Evolutionary conservation across 805 yeast species (phyloP).

Genomic region (Scheffersomyces stipitis): DNA sequence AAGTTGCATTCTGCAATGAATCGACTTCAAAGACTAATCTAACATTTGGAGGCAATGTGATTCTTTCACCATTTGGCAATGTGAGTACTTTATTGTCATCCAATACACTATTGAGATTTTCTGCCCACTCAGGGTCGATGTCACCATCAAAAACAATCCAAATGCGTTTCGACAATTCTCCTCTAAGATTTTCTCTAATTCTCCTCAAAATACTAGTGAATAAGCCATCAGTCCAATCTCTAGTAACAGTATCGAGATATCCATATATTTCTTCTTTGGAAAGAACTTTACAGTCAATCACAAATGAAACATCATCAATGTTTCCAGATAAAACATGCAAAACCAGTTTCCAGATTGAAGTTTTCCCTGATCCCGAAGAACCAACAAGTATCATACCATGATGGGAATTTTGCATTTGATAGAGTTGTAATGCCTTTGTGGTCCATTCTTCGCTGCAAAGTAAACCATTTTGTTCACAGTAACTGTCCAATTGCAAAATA

Average conservation of each 20-base stretch:
- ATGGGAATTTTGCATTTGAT: conserved; percentile 58
- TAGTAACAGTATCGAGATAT: conserved; percentile 63
- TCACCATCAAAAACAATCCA: conserved; percentile 94
- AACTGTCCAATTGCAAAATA: conserved; percentile 16
- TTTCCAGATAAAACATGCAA: conserved; percentile 40
- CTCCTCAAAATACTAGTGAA: conserved; percentile 66
- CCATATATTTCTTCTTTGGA: conserved; percentile 71
- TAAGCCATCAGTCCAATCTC: conserved; percentile 93
- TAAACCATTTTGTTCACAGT: conserved; percentile 33
- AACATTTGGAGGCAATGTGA: conserved; percentile 63
- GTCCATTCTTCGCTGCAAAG: conserved; percentile 43
- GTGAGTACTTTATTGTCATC: conserved; percentile 86
- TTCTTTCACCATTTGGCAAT: conserved; percentile 85
- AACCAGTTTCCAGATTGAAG: conserved; percentile 51
- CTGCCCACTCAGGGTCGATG: conserved; percentile 93
- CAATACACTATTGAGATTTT: conserved; percentile 81
- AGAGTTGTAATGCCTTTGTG: conserved; percentile 58
- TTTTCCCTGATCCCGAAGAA: conserved; percentile 71
- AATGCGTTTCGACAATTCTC: conserved; percentile 52
- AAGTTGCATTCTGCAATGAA: conserved; percentile 64
- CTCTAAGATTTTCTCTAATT: conserved; percentile 54
- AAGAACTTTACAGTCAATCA: conserved; percentile 75
- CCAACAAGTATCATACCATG: conserved; percentile 87
- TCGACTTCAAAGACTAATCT: conserved; percentile 77
- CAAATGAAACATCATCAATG: conserved; percentile 29